Evolutionary conservation across 768 basidiomycete species (phyloP).

Genomic region (Cyathus striatus): DNA sequence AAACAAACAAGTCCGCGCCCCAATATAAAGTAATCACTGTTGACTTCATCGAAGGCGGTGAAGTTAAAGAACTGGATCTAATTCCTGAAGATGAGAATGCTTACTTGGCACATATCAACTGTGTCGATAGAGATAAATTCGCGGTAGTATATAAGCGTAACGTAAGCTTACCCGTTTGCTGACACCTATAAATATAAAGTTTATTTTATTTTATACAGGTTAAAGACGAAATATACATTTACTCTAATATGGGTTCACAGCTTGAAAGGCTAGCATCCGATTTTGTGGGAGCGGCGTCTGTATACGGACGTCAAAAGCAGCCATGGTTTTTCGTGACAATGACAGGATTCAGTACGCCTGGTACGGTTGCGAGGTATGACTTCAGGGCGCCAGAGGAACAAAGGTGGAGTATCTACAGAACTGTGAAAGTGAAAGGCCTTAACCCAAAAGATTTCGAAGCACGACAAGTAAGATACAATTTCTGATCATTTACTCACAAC

Average conservation of each 20-base stretch:
- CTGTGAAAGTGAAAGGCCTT: conserved; percentile 55
- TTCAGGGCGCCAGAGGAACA: conserved; percentile 47
- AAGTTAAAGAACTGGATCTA: conserved; percentile 40
- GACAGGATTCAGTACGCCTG: conserved; percentile 69
- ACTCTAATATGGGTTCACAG: conserved; percentile 48
- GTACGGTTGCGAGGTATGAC: conserved; percentile 59
- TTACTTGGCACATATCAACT: conserved; percentile 43
- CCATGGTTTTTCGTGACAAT: conserved; percentile 60
- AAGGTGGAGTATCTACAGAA: conserved; percentile 53
- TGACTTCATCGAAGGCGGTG: conserved; percentile 46
- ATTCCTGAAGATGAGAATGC: conserved; percentile 68
- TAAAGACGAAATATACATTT: conserved; percentile 75
- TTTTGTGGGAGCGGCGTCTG: conserved; percentile 60
- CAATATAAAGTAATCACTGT: conserved; percentile 62
- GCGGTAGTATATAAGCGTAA: conserved; percentile 67
- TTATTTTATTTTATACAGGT: no score
- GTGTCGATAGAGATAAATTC: conserved; percentile 51
- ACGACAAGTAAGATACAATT: conserved; percentile 41
- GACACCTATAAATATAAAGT: no score
- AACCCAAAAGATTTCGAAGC: conserved; percentile 63
- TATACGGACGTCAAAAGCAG: conserved; percentile 47
- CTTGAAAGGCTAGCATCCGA: conserved; percentile 55
- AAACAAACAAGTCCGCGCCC: conserved; percentile 63
- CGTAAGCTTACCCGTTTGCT: conserved; percentile 35
- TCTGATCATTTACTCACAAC: conserved; percentile 5